Conservation (phyloP, 345 rosid genomes). For the Sisymbrium irio region DNA sequence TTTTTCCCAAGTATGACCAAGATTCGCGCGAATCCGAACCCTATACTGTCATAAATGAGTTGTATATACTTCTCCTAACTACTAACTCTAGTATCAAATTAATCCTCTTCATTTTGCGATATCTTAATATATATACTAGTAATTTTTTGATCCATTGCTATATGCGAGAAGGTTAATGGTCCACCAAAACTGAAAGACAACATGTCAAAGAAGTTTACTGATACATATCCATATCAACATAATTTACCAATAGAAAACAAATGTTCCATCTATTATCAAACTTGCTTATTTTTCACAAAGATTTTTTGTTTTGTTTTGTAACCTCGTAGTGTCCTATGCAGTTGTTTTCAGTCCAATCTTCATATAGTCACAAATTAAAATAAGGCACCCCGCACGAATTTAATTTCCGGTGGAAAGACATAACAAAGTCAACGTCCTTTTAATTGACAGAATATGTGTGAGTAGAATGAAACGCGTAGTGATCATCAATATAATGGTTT, state of each 20-base stretch:
- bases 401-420: background rate
- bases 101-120: background rate
- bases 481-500: background rate
- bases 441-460: background rate
- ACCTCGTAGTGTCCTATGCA: background rate
- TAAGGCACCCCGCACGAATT: background rate
- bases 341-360: background rate
- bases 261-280: background rate
- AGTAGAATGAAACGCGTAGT: conserved; percentile 6
- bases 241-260: background rate
- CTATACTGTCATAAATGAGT: background rate
- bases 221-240: background rate
- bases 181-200: background rate
- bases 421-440: conserved; percentile 4
- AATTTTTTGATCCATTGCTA: background rate
- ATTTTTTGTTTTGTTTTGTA: background rate
- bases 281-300: background rate
- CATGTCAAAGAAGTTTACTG: background rate
- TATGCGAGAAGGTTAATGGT: background rate
- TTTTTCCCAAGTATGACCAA: background rate
- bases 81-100: background rate
- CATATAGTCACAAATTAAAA: background rate
- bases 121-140: background rate
- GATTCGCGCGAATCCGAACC: background rate
- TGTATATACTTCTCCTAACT: background rate